Evolutionary conservation across 2,329 filamentous ascomycete genomes (phyloP).

Genomic region (Cercospora sojina): DNA sequence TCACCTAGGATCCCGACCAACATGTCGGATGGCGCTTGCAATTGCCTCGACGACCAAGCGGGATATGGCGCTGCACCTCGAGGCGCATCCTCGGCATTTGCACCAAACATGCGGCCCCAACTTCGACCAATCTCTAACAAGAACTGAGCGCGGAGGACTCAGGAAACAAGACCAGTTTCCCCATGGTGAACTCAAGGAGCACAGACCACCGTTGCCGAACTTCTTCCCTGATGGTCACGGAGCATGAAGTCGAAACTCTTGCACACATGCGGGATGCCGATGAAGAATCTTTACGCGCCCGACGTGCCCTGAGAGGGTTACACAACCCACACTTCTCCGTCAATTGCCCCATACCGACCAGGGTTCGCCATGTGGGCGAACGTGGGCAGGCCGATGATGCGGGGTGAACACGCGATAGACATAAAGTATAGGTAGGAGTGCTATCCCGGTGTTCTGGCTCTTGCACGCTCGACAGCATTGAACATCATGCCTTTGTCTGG

Average conservation of each 20-base stretch:
- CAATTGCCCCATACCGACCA: conserved; percentile 1
- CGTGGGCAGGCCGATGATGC: not conserved
- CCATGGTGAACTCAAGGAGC: not conserved
- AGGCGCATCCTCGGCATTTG: conserved; percentile 4
- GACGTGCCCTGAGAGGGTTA: not conserved
- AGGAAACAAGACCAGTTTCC: not conserved
- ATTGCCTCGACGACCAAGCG: conserved; percentile 3
- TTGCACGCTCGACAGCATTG: not conserved
- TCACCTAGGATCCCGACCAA: not conserved
- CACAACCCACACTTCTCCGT: conserved; percentile 6
- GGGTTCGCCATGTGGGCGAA: conserved; percentile 1
- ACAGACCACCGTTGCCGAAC: not conserved
- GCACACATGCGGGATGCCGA: not conserved
- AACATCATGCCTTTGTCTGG: conserved; percentile 20
- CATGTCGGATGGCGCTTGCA: not conserved
- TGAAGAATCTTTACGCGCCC: not conserved
- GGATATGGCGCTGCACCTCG: not conserved
- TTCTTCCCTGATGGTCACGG: not conserved
- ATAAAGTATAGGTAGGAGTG: not conserved
- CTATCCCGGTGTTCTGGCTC: not conserved
- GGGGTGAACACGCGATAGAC: not conserved
- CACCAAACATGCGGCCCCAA: not conserved
- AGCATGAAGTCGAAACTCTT: not conserved
- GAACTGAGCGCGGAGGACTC: not conserved
- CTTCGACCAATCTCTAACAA: not conserved